A percentile compares a stretch with the other conserved stretches of the same genome.
phyloP scores from a whole-genome alignment of 129 eudicot genomes.

The Mikania micrantha region DNA sequence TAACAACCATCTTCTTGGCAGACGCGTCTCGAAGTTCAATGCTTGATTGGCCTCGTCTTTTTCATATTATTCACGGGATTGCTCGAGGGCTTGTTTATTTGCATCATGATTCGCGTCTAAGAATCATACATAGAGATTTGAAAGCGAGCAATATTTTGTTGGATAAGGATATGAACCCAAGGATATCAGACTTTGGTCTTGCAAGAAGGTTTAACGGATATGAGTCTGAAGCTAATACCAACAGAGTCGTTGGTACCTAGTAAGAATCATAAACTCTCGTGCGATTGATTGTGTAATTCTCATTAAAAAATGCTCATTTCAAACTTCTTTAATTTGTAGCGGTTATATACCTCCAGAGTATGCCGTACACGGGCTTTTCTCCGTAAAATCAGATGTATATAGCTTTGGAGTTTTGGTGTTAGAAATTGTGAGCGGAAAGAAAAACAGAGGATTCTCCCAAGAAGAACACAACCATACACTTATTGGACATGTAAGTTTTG shows the following conservation, averaged over 20 bases:
- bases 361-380: conserved; percentile 26
- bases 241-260: conserved; percentile 32
- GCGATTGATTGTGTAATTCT: neutral
- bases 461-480: conserved; percentile 24
- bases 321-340: conserved; percentile 15
- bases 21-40: neutral
- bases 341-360: conserved; percentile 42
- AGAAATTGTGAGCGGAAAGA: conserved; percentile 38
- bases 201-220: conserved; percentile 25
- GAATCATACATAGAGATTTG: conserved; percentile 32
- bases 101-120: conserved; percentile 31
- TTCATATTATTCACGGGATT: conserved; percentile 24
- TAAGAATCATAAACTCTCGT: conserved; percentile 9
- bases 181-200: conserved; percentile 33
- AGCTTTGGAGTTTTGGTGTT: conserved; percentile 38
- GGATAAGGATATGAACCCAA: conserved; percentile 28
- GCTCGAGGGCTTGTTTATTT: conserved; percentile 33
- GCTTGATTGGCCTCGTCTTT: conserved; percentile 26
- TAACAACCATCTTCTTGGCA: neutral
- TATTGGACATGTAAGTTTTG: conserved; percentile 32
- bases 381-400: conserved; percentile 31
- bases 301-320: neutral
- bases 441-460: conserved; percentile 32
- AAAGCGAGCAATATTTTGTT: conserved; percentile 27
- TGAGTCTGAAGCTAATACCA: conserved; percentile 19